Base-by-base conservation (phyloP, 2,329 filamentous ascomycete genomes). In the Emergomyces pasteurianus region DNA sequence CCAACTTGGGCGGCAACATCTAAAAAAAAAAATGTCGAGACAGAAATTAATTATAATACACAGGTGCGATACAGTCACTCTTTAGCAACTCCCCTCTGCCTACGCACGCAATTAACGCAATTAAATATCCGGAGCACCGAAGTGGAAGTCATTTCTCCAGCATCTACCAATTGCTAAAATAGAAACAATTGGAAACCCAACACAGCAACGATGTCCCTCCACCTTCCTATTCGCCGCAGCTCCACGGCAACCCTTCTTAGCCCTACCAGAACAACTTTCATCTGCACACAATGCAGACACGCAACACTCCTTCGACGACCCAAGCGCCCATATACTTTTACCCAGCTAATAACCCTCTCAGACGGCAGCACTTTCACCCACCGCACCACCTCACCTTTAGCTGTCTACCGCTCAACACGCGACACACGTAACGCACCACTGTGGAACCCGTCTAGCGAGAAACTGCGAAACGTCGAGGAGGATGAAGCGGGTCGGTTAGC, bases 301-400 rank as follows among this genome's bases (percentile, higher is more conserved):
- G 94, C 94, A 58, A 91, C 89, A 28, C 88, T 96, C 65, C 84
- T 97, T 71, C 83, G 83, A 64, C 90, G 94, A 18, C 91, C 91
- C n/a, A 88, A 91, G 71, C 85, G 92, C 6, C 92, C 94, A 49
- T 97, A 96, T 81, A 90, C 87, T 67, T 97, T 96, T 81, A 96
- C 92, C n/a, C 94, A 99, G 77, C 83, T 99, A 63, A 81, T 99
- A 67, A 92, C 91, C 59, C 87, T 97, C 65, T 90, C 88, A 47
- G 94, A 99, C 79, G 94, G 94, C 68, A 89, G 85, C 70, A 88
- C 92, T 63, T 97, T 78, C 71, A 74, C 74, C 21, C 77, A 79
- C 66, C 78, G 78, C 66, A 80, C 78, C 49, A 79, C 77, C 54
- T 80, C 78, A 6, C 78, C 78, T 2, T 68, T 77, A 26, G 79